Percentiles rank a stretch among this genome's conserved stretches.
Conservation (phyloP, 148 eudicot species). For the Oxyria digyna region DNA sequence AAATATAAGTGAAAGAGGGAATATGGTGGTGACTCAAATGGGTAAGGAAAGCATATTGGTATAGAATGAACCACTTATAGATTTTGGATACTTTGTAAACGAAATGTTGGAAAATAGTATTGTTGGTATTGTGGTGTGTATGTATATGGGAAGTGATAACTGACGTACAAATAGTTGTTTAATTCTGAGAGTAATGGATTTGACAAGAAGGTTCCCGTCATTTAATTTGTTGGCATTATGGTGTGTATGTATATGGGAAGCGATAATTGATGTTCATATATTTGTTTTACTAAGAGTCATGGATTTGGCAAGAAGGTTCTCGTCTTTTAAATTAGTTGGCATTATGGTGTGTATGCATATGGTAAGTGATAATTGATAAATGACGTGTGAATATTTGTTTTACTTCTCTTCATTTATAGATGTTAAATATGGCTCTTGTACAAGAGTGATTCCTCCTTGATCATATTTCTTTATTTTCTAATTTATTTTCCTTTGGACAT, state of each 20-base stretch:
- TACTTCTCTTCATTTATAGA: too few relatives aligned
- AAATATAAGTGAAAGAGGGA: neutral
- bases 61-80: neutral
- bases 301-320: too few relatives aligned
- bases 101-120: neutral
- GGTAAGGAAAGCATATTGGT: neutral
- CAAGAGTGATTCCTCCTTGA: neutral
- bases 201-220: neutral
- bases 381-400: too few relatives aligned
- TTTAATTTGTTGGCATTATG: too few relatives aligned
- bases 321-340: too few relatives aligned
- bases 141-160: constrained; percentile 4
- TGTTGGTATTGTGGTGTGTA: constrained; percentile 2
- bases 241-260: neutral
- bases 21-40: neutral
- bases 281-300: too few relatives aligned
- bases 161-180: neutral
- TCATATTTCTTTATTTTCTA: neutral
- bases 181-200: neutral
- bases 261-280: too few relatives aligned
- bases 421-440: neutral
- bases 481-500: neutral
- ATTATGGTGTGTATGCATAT: too few relatives aligned
- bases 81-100: neutral
- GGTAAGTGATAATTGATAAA: too few relatives aligned